Percentiles rank a stretch among this genome's conserved stretches.
phyloP scores from a whole-genome alignment of 2,329 filamentous ascomycete genomes.

The Ramularia endophylla region DNA sequence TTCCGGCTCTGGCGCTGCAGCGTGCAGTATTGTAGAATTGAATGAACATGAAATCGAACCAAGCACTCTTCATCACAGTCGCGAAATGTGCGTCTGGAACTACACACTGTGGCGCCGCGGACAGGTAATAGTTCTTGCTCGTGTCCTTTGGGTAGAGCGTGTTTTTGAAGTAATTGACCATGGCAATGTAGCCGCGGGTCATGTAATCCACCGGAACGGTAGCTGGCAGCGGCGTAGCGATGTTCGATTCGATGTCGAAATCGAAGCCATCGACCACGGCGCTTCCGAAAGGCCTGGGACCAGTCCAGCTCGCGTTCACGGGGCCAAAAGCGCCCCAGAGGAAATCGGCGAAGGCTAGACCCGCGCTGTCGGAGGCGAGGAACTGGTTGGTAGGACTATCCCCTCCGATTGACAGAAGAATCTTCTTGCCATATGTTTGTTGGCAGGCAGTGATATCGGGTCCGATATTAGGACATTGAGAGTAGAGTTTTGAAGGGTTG shows the following conservation, averaged over 20 bases:
- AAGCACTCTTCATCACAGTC: constrained; percentile 31
- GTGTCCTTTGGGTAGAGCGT: constrained; percentile 33
- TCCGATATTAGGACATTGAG: constrained; percentile 24
- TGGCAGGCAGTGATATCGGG: constrained; percentile 42
- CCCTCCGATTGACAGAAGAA: constrained; percentile 44
- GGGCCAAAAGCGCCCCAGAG: constrained; percentile 43
- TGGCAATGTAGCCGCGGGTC: constrained; percentile 33
- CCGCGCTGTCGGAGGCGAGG: constrained; percentile 37
- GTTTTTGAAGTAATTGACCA: constrained; percentile 44
- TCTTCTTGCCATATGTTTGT: constrained; percentile 37
- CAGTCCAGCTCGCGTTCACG: constrained; percentile 21
- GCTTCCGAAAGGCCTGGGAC: constrained; percentile 42
- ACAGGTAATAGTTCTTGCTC: constrained; percentile 42
- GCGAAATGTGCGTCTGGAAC: constrained; percentile 42
- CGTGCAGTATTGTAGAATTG: constrained; percentile 46
- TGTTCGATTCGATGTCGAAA: constrained; percentile 43
- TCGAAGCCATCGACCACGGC: constrained; percentile 49
- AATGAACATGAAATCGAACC: constrained; percentile 41
- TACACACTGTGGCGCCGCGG: constrained; percentile 43
- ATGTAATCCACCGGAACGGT: constrained; percentile 27
- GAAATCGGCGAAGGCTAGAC: constrained; percentile 38
- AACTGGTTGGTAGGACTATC: constrained; percentile 36
- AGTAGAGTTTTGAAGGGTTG: constrained; percentile 5
- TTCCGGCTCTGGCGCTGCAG: constrained; percentile 41
- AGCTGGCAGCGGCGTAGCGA: constrained; percentile 17